Conservation (phyloP, 768 basidiomycete genomes). For the Tylopilus plumbeoviolaceoides region DNA sequence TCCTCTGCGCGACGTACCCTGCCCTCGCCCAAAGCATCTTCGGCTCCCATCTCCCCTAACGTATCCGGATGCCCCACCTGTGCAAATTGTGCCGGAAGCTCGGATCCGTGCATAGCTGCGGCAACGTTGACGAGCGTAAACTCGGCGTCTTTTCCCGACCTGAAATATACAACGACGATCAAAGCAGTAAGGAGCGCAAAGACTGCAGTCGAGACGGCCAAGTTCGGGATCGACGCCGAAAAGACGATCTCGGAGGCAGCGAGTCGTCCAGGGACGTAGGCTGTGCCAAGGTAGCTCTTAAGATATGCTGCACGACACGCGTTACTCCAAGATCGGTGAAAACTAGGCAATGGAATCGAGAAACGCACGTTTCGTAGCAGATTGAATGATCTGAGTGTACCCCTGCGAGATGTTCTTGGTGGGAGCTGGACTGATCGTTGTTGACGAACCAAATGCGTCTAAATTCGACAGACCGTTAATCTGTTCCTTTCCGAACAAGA, state of each 20-base stretch:
- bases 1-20: neutral
- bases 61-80: neutral
- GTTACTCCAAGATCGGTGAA: neutral
- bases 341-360: neutral
- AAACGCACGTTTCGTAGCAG: conserved; percentile 17
- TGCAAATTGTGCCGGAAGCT: conserved; percentile 21
- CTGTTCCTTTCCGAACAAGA: conserved; percentile 21
- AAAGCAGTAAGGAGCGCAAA: conserved; percentile 21
- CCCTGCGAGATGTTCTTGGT: conserved; percentile 13
- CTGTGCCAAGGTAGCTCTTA: conserved; percentile 20
- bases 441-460: neutral
- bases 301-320: conserved; percentile 11
- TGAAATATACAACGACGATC: conserved; percentile 22
- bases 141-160: conserved; percentile 15
- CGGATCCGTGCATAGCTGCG: conserved; percentile 20
- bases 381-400: conserved; percentile 21
- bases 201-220: conserved; percentile 22
- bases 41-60: neutral
- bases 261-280: conserved; percentile 29
- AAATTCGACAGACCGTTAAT: conserved; percentile 6
- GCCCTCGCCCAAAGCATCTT: neutral
- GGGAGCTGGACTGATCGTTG: conserved; percentile 6
- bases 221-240: conserved; percentile 24
- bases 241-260: conserved; percentile 22
- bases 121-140: conserved; percentile 25